Percentiles rank a stretch among this genome's conserved stretches.
phyloP scores from a whole-genome alignment of 257 asterid genomes.

The Salvia miltiorrhiza region DNA sequence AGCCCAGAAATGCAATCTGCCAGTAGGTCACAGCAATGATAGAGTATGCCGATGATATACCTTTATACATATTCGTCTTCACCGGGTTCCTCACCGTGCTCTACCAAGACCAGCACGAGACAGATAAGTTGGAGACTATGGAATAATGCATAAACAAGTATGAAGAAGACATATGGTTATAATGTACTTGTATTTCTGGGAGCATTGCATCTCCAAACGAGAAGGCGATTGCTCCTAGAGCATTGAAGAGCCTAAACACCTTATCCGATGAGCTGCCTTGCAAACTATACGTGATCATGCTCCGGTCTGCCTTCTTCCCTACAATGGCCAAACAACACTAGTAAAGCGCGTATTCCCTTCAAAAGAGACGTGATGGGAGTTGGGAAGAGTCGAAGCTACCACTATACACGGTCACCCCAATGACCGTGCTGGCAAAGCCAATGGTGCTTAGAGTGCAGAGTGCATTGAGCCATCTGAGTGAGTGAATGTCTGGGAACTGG shows the following conservation, averaged over 20 bases:
- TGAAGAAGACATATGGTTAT: too few species aligned
- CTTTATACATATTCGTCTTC: constrained; percentile 46
- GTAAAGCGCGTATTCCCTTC: background rate
- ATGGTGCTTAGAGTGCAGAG: constrained; percentile 55
- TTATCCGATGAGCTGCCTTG: constrained; percentile 43
- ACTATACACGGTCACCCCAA: constrained; percentile 45
- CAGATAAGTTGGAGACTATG: background rate
- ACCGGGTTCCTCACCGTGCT: constrained; percentile 47
- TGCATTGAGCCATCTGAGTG: constrained; percentile 59
- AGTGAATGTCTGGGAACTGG: constrained; percentile 60
- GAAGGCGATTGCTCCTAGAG: constrained; percentile 61
- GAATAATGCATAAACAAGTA: background rate
- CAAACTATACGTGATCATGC: constrained; percentile 29
- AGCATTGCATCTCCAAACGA: constrained; percentile 76
- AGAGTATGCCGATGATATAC: constrained; percentile 52
- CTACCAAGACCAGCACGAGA: constrained; percentile 34
- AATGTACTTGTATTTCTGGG: constrained; percentile 67
- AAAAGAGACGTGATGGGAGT: background rate
- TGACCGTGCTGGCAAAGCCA: constrained; percentile 51
- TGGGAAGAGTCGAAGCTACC: too few species aligned
- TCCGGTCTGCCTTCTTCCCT: constrained; percentile 46
- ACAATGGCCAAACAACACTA: background rate
- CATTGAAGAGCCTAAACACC: constrained; percentile 46
- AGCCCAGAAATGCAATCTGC: constrained; percentile 58
- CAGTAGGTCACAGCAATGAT: constrained; percentile 47